These are phyloP conservation scores for Malus hybrid DNA, from an alignment of 331 rosid genomes.

Conservation along the genomic window DNA sequence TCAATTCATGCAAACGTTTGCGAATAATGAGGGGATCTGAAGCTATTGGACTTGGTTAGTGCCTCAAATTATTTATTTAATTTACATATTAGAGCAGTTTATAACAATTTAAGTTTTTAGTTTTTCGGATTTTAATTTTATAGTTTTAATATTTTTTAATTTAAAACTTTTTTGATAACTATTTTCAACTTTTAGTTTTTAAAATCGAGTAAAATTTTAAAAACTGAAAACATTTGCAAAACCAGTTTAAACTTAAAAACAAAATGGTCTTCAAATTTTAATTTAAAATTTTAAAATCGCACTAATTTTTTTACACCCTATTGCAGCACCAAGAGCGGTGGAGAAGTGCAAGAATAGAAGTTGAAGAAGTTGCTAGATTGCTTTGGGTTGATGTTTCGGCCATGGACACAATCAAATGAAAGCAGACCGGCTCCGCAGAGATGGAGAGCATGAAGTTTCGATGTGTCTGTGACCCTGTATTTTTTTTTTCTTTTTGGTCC, in stretches of 20 bases:
- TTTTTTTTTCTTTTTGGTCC: not conserved
- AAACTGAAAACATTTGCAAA: not conserved
- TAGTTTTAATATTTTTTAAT: too few relatives aligned
- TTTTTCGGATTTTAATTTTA: too few relatives aligned
- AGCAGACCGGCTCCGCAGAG: constrained; percentile 32
- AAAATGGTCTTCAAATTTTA: not conserved
- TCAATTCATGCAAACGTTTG: constrained; percentile 76
- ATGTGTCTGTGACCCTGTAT: constrained; percentile 15
- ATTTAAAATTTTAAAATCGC: not conserved
- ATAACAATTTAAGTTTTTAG: not conserved
- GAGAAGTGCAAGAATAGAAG: constrained; percentile 82
- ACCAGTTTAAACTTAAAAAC: not conserved
- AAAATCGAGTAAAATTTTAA: too few relatives aligned
- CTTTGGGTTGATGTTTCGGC: not conserved
- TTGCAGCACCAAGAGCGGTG: constrained; percentile 81
- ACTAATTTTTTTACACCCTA: not conserved
- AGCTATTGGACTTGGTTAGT: constrained; percentile 79
- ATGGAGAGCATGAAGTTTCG: constrained; percentile 37
- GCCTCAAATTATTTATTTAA: not conserved
- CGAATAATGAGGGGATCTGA: constrained; percentile 91
- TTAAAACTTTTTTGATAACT: too few relatives aligned
- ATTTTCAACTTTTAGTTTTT: too few relatives aligned
- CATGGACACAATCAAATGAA: constrained; percentile 21
- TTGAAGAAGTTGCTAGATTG: constrained; percentile 28
- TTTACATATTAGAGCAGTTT: not conserved